Evolutionary conservation across 495 filamentous ascomycete genomes (phyloP).

Genomic region (Neurospora sp.): DNA sequence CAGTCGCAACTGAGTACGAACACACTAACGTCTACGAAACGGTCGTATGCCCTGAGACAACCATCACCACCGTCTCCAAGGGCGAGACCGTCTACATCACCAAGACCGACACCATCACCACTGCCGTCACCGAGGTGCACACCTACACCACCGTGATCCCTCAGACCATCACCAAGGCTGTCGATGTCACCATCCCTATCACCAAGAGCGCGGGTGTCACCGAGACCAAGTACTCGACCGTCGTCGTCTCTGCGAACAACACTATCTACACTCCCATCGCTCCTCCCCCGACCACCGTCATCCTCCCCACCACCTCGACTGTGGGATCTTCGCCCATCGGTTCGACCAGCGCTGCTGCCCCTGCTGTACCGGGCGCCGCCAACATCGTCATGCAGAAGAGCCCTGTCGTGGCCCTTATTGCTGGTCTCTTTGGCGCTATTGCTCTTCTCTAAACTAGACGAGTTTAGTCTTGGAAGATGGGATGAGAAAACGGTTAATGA

Average conservation of each 20-base stretch:
- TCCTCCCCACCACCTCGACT: constrained; percentile 20
- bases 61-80: constrained; percentile 30
- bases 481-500: background rate
- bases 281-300: constrained; percentile 15
- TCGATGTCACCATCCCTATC: constrained; percentile 24
- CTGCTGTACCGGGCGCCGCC: constrained; percentile 16
- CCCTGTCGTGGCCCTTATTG: constrained; percentile 23
- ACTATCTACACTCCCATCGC: constrained; percentile 10
- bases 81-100: constrained; percentile 31
- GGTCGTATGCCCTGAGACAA: constrained; percentile 31
- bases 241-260: constrained; percentile 11
- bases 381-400: constrained; percentile 12
- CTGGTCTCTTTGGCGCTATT: constrained; percentile 28
- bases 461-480: background rate
- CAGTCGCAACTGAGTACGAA: constrained; percentile 27
- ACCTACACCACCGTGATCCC: constrained; percentile 26
- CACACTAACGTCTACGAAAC: constrained; percentile 31
- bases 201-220: constrained; percentile 21
- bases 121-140: constrained; percentile 19
- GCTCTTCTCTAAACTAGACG: constrained; percentile 26
- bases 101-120: constrained; percentile 34
- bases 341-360: constrained; percentile 1
- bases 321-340: background rate
- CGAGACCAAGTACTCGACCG: constrained; percentile 18
- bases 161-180: constrained; percentile 25